Evolutionary conservation across 768 basidiomycete genomes (phyloP).

Genomic region (Tylopilus rubrobrunneus): DNA sequence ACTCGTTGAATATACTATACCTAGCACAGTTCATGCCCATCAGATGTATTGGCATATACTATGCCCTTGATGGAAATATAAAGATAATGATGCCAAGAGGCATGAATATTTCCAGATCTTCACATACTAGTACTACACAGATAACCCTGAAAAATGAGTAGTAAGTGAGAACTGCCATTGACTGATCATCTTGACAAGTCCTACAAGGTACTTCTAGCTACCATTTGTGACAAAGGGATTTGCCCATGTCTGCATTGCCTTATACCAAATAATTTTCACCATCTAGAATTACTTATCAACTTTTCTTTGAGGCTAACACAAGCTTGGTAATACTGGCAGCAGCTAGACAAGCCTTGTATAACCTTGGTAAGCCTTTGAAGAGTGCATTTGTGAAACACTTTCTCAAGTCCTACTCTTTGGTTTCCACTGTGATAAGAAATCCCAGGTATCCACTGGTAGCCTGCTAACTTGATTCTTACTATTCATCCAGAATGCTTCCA

Average conservation of each 20-base stretch:
- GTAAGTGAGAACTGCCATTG: too few species aligned
- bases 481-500: not conserved
- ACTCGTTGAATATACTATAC: too few species aligned
- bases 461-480: not conserved
- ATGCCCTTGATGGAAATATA: too few species aligned
- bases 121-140: not conserved
- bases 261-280: not conserved
- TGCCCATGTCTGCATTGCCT: not conserved
- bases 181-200: too few species aligned
- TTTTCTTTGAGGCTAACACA: not conserved
- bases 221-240: not conserved
- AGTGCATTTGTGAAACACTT: not conserved
- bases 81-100: not conserved
- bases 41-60: too few species aligned
- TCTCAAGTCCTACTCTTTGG: not conserved
- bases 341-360: not conserved
- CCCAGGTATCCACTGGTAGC: too few species aligned
- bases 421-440: not conserved
- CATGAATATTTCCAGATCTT: not conserved
- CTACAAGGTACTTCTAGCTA: not conserved
- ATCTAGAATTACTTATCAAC: not conserved
- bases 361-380: not conserved
- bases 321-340: not conserved
- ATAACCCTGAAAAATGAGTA: not conserved
- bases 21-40: too few species aligned